A percentile compares a stretch with the other conserved stretches of the same genome.
Evolutionary conservation across 2,329 filamentous ascomycete species (phyloP).

Genomic region (Fusarium austroafricanum): DNA sequence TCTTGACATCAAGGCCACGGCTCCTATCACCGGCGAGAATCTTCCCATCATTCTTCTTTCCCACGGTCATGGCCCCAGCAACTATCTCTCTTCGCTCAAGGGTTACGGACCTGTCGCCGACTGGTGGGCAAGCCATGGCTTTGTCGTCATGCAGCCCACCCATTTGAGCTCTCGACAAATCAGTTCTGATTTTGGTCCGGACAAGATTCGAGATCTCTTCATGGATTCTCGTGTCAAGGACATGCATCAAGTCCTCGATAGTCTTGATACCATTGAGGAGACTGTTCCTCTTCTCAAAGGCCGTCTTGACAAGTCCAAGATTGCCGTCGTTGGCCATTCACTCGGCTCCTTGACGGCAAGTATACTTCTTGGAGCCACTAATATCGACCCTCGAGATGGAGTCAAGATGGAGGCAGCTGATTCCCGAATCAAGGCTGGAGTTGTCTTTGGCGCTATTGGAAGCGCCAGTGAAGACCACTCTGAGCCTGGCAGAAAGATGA

Average conservation of each 20-base stretch:
- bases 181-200: neutral
- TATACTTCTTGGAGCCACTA: constrained; percentile 36
- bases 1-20: constrained; percentile 43
- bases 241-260: constrained; percentile 41
- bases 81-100: constrained; percentile 43
- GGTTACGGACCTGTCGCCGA: constrained; percentile 43
- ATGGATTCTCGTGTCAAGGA: constrained; percentile 40
- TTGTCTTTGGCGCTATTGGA: constrained; percentile 41
- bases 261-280: constrained; percentile 39
- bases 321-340: constrained; percentile 44
- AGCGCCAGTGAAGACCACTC: constrained; percentile 31
- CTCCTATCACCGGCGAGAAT: constrained; percentile 11
- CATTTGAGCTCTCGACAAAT: constrained; percentile 42
- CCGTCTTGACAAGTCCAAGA: constrained; percentile 37
- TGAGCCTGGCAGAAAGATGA: constrained; percentile 14
- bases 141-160: constrained; percentile 46
- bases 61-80: constrained; percentile 45
- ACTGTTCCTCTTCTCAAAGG: constrained; percentile 40
- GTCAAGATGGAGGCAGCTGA: constrained; percentile 21
- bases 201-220: constrained; percentile 33
- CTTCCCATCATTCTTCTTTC: constrained; percentile 46
- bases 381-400: constrained; percentile 41
- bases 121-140: constrained; percentile 46
- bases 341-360: constrained; percentile 38
- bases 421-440: constrained; percentile 42